phyloP scores from a whole-genome alignment of 768 basidiomycete species.

The Dioszegia hungarica region DNA sequence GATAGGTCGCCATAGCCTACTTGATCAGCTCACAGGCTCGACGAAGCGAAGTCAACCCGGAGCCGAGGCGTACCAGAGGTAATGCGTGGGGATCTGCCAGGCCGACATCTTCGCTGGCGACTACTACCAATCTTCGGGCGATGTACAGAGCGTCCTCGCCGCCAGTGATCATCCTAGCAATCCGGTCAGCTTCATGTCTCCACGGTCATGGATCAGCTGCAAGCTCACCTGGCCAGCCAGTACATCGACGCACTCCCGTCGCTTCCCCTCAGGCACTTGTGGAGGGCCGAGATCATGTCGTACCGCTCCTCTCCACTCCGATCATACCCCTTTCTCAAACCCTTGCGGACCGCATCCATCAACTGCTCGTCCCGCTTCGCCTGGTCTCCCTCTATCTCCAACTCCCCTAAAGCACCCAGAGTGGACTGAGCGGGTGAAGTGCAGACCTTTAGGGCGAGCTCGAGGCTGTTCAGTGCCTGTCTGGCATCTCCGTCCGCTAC shows the following conservation, averaged over 20 bases:
- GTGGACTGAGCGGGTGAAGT: constrained; percentile 19
- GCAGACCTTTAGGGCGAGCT: constrained; percentile 57
- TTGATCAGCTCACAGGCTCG: background rate
- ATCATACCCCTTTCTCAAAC: constrained; percentile 66
- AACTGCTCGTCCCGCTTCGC: constrained; percentile 54
- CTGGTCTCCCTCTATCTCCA: background rate
- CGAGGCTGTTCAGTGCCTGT: constrained; percentile 70
- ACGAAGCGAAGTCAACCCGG: background rate
- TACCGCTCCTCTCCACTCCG: constrained; percentile 70
- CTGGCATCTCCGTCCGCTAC: constrained; percentile 63
- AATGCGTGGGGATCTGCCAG: constrained; percentile 72
- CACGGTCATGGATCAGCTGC: background rate
- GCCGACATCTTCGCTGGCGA: constrained; percentile 82
- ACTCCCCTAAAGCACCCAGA: background rate
- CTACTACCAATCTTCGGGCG: constrained; percentile 67
- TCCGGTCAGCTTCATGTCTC: background rate
- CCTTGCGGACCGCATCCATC: constrained; percentile 51
- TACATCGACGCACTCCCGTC: constrained; percentile 75
- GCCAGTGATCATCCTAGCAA: constrained; percentile 62
- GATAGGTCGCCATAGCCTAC: constrained; percentile 51
- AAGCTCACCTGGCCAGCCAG: constrained; percentile 64
- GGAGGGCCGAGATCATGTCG: constrained; percentile 77
- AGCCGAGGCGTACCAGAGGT: constrained; percentile 56
- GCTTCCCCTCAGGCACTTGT: constrained; percentile 75
- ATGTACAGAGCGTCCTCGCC: constrained; percentile 77